These are phyloP conservation scores for Sonneratia alba DNA, from an alignment of 345 rosid genomes.

Conservation along the genomic window DNA sequence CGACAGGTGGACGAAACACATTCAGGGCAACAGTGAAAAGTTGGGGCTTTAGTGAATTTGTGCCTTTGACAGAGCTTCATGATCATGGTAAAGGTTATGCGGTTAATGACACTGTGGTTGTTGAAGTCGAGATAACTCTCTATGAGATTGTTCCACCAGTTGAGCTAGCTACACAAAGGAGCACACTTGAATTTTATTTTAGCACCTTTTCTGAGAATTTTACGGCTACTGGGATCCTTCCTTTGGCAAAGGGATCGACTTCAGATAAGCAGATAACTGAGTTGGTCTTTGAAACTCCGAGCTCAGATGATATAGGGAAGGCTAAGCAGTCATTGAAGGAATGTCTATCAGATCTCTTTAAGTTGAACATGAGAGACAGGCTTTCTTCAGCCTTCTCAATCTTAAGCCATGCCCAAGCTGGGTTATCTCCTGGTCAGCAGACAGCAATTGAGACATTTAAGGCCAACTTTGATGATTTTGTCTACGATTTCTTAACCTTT, in stretches of 20 bases:
- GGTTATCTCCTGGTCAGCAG: neutral
- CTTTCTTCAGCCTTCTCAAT: neutral
- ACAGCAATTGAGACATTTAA: neutral
- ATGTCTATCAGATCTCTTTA: neutral
- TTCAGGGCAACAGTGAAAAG: neutral
- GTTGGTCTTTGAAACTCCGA: neutral
- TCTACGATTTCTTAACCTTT: neutral
- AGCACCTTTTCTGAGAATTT: neutral
- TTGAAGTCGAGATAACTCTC: neutral
- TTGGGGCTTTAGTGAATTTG: neutral
- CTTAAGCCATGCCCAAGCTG: slow-evolving; percentile 1
- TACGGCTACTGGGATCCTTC: neutral
- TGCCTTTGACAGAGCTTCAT: neutral
- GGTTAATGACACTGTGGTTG: neutral
- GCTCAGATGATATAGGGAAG: neutral
- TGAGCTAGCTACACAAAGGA: neutral
- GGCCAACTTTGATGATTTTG: slow-evolving; percentile 1
- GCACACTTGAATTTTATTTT: neutral
- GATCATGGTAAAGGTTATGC: neutral
- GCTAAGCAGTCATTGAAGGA: neutral
- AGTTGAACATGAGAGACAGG: neutral
- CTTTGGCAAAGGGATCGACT: neutral
- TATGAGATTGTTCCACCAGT: neutral
- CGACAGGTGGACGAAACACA: neutral
- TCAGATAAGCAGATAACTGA: neutral